Evolutionary conservation across 345 rosid genomes (phyloP).

Genomic region (Brassica nigra): DNA sequence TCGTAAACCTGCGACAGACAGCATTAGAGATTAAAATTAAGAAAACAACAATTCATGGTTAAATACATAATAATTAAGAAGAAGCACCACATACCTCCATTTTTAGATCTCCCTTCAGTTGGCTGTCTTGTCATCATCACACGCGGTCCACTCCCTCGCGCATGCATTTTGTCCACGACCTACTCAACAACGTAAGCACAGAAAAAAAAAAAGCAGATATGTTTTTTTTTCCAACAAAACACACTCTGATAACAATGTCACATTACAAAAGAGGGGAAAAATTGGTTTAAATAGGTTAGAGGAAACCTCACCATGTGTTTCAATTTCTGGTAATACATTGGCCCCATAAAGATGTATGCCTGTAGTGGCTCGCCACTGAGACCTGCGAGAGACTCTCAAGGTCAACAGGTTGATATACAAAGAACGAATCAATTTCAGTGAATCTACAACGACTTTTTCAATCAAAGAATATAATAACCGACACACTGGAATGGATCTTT

Average conservation of each 20-base stretch:
- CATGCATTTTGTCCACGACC: slow-evolving; percentile 96
- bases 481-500: slow-evolving; percentile 5
- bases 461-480: not conserved
- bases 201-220: not conserved
- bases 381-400: slow-evolving; percentile 51
- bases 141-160: slow-evolving; percentile 93
- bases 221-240: not conserved
- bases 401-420: slow-evolving; percentile 34
- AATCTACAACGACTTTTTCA: slow-evolving; percentile 1
- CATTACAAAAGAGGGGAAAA: not conserved
- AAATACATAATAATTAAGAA: not conserved
- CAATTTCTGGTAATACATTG: slow-evolving; percentile 95
- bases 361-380: slow-evolving; percentile 85
- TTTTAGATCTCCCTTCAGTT: slow-evolving; percentile 95
- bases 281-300: not conserved
- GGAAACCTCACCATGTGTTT: slow-evolving; percentile 84
- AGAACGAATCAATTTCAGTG: slow-evolving; percentile 5
- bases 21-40: slow-evolving; percentile 9
- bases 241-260: not conserved
- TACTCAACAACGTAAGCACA: slow-evolving; percentile 23
- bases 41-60: slow-evolving; percentile 11
- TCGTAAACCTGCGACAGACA: slow-evolving; percentile 66
- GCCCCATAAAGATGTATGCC: slow-evolving; percentile 94
- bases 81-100: slow-evolving; percentile 58
- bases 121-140: slow-evolving; percentile 91